Percentiles rank a stretch among this genome's conserved stretches.
Evolutionary conservation across 176 grass and related monocot genomes (phyloP).

Genomic region (Cymbopogon citratus): DNA sequence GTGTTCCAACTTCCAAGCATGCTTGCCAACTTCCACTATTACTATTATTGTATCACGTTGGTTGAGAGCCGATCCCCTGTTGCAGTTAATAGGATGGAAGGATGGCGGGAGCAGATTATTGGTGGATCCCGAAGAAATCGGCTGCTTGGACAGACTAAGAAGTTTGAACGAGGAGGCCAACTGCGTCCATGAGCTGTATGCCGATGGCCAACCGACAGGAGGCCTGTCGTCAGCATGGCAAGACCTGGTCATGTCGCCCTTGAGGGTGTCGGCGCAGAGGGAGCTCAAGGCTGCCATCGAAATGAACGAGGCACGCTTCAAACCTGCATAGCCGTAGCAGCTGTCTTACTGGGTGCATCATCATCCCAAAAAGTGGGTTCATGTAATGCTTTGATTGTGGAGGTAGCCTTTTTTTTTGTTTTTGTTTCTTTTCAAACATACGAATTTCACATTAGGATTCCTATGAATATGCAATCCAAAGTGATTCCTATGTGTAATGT

Average conservation of each 20-base stretch:
- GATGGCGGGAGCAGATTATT: slow-evolving; percentile 52
- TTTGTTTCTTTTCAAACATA: not conserved
- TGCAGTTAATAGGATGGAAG: slow-evolving; percentile 85
- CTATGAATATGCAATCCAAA: not conserved
- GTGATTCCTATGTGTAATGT: not conserved
- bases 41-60: not conserved
- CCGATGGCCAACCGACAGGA: slow-evolving; percentile 13
- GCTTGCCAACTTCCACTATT: not conserved
- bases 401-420: not conserved
- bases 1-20: not conserved
- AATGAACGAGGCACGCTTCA: slow-evolving; percentile 44
- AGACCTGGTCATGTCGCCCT: slow-evolving; percentile 38
- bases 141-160: slow-evolving; percentile 51
- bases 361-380: not conserved
- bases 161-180: slow-evolving; percentile 57
- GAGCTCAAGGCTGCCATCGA: slow-evolving; percentile 58
- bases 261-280: slow-evolving; percentile 31
- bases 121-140: slow-evolving; percentile 61
- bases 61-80: not conserved
- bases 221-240: slow-evolving; percentile 44
- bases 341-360: not conserved
- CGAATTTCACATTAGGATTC: not conserved
- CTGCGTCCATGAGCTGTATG: slow-evolving; percentile 62
- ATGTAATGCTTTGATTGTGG: not conserved
- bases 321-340: not conserved